Percentiles rank a stretch among this genome's conserved stretches.
Evolutionary conservation across 2,329 filamentous ascomycete species (phyloP).

Genomic region (Pseudogymnoascus sp.): DNA sequence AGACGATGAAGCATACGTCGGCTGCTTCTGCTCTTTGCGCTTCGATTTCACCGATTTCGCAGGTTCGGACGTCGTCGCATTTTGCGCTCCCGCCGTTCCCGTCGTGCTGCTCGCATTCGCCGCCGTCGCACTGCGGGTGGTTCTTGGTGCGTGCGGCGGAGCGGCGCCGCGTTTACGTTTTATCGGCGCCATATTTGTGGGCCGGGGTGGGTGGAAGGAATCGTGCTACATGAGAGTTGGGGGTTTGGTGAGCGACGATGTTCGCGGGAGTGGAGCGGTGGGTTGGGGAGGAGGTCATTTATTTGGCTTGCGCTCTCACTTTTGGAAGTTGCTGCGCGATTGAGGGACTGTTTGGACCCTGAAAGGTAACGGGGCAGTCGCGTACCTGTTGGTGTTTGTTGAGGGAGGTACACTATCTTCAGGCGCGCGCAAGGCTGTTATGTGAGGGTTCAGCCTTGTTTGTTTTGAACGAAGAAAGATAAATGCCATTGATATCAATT

Average conservation of each 20-base stretch:
- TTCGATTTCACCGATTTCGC: not conserved
- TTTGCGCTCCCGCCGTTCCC: not conserved
- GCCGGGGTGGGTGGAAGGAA: not conserved
- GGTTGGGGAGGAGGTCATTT: not conserved
- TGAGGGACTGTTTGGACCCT: constrained; percentile 7
- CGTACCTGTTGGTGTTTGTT: not conserved
- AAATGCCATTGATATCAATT: not conserved
- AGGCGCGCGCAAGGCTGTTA: not conserved
- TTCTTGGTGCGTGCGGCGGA: not conserved
- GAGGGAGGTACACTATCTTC: not conserved
- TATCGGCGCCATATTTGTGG: constrained; percentile 6
- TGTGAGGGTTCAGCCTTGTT: not conserved
- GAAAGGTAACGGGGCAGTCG: not conserved
- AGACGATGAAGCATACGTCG: not conserved
- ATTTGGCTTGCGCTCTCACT: not conserved
- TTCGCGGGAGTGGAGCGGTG: not conserved
- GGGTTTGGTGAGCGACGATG: not conserved
- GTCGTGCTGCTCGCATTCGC: not conserved
- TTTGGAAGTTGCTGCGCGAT: not conserved
- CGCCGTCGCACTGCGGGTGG: not conserved
- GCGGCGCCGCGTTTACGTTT: constrained; percentile 3
- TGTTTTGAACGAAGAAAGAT: not conserved
- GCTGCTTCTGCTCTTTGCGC: not conserved
- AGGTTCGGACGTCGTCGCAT: constrained; percentile 10
- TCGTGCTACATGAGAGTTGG: not conserved